phyloP scores from a whole-genome alignment of 1,139 yeast genomes.

The Dujonia santamariae region DNA sequence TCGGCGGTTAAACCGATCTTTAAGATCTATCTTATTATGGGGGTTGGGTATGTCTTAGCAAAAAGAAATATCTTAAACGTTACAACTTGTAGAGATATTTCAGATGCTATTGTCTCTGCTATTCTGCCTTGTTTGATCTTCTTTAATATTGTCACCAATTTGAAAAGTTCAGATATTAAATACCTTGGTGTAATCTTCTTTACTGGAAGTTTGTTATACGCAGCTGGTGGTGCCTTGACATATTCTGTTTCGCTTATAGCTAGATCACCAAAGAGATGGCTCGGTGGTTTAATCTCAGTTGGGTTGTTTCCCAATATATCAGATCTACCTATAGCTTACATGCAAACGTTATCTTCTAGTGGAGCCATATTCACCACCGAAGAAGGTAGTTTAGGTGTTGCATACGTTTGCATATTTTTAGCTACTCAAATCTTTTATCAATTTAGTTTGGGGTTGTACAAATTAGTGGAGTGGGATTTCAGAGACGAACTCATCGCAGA shows the following conservation, averaged over 20 bases:
- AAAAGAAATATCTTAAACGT: constrained; percentile 65
- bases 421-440: constrained; percentile 69
- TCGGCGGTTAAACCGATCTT: constrained; percentile 83
- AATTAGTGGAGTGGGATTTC: constrained; percentile 72
- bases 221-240: constrained; percentile 34
- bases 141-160: constrained; percentile 66
- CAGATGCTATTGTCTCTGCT: constrained; percentile 68
- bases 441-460: constrained; percentile 74
- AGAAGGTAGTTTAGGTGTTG: constrained; percentile 77
- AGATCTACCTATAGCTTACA: constrained; percentile 86
- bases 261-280: constrained; percentile 68
- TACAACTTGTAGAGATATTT: constrained; percentile 69
- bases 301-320: constrained; percentile 70
- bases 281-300: constrained; percentile 70
- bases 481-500: constrained; percentile 25
- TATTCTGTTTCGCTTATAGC: constrained; percentile 30
- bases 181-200: constrained; percentile 72
- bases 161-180: constrained; percentile 70
- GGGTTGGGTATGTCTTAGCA: constrained; percentile 67
- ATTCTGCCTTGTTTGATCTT: constrained; percentile 79
- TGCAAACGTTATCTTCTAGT: constrained; percentile 75
- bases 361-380: constrained; percentile 50
- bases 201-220: constrained; percentile 45
- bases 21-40: constrained; percentile 77
- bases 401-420: constrained; percentile 77